Evolutionary conservation across 345 rosid species (phyloP).

Genomic region (Dovyalis caffra): DNA sequence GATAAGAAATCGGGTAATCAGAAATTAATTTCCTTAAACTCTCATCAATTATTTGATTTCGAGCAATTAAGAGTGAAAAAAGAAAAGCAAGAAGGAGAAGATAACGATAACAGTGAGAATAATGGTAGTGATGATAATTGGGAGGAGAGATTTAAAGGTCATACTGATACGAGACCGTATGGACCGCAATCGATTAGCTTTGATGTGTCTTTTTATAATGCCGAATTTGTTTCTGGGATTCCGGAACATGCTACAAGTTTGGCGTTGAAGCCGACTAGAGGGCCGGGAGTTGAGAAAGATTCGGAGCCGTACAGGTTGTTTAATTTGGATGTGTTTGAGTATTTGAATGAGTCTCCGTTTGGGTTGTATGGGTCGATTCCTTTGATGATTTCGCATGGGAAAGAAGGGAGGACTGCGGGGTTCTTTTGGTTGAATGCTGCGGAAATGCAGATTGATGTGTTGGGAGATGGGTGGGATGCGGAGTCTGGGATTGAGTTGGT

Average conservation of each 20-base stretch:
- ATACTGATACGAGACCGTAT: constrained; percentile 78
- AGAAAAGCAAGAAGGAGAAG: constrained; percentile 44
- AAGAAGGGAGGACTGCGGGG: constrained; percentile 65
- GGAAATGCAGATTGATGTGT: constrained; percentile 98
- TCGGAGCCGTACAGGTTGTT: constrained; percentile 91
- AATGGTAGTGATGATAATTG: constrained; percentile 40
- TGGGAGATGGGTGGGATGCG: constrained; percentile 87
- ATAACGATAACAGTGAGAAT: too few relatives aligned
- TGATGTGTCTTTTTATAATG: constrained; percentile 84
- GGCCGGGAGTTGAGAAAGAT: constrained; percentile 70
- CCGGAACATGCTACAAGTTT: constrained; percentile 92
- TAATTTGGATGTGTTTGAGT: constrained; percentile 94
- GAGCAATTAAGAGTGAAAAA: constrained; percentile 71
- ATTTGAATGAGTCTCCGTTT: constrained; percentile 81
- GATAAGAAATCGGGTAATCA: constrained; percentile 43
- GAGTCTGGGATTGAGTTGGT: constrained; percentile 66
- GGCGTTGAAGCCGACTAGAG: constrained; percentile 82
- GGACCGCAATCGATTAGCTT: constrained; percentile 96
- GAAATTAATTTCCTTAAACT: constrained; percentile 67
- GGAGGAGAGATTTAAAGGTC: constrained; percentile 82
- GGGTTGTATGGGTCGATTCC: constrained; percentile 96
- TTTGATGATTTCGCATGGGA: constrained; percentile 86
- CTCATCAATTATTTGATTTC: constrained; percentile 83
- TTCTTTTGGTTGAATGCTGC: constrained; percentile 99
- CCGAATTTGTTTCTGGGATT: constrained; percentile 82